A percentile compares a stretch with the other conserved stretches of the same genome.
These are phyloP conservation scores for Begonia loranthoides DNA, from an alignment of 306 rosid genomes.

Conservation along the genomic window DNA sequence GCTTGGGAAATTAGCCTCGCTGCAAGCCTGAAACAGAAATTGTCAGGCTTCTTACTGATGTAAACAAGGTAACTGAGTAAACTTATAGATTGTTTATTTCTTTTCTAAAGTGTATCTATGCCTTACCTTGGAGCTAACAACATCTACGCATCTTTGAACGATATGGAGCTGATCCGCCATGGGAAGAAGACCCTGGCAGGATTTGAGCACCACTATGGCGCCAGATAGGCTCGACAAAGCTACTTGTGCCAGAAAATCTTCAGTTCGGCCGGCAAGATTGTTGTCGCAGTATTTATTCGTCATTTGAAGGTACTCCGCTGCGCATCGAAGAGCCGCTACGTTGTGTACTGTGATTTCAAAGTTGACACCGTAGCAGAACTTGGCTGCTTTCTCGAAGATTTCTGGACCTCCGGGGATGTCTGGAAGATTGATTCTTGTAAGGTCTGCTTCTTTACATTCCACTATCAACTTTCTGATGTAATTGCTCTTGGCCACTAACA, in stretches of 20 bases:
- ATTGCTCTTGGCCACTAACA: constrained; percentile 85
- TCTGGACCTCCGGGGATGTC: constrained; percentile 81
- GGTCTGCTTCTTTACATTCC: constrained; percentile 46
- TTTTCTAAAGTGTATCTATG: too few species aligned
- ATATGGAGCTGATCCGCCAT: constrained; percentile 35
- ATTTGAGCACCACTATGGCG: constrained; percentile 47
- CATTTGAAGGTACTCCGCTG: constrained; percentile 78
- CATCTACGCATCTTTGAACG: constrained; percentile 45
- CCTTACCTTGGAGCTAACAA: constrained; percentile 26
- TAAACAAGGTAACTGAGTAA: too few species aligned
- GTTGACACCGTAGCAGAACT: constrained; percentile 84
- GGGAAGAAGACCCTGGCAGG: constrained; percentile 46
- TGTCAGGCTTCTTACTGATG: too few species aligned
- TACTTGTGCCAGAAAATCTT: constrained; percentile 56
- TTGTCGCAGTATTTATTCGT: constrained; percentile 45
- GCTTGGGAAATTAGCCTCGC: constrained; percentile 60
- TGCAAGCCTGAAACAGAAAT: constrained; percentile 21
- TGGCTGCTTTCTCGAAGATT: constrained; percentile 78
- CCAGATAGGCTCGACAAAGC: constrained; percentile 48
- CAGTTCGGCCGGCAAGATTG: constrained; percentile 61
- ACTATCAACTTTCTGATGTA: constrained; percentile 53
- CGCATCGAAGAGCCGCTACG: constrained; percentile 65
- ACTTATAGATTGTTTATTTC: too few species aligned
- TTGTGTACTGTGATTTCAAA: constrained; percentile 73
- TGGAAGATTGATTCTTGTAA: constrained; percentile 42